Percentiles rank a stretch among this genome's conserved stretches.
These are phyloP conservation scores for Penicillium nordicum DNA, from an alignment of 2,329 filamentous ascomycete species.

Conservation along the genomic window DNA sequence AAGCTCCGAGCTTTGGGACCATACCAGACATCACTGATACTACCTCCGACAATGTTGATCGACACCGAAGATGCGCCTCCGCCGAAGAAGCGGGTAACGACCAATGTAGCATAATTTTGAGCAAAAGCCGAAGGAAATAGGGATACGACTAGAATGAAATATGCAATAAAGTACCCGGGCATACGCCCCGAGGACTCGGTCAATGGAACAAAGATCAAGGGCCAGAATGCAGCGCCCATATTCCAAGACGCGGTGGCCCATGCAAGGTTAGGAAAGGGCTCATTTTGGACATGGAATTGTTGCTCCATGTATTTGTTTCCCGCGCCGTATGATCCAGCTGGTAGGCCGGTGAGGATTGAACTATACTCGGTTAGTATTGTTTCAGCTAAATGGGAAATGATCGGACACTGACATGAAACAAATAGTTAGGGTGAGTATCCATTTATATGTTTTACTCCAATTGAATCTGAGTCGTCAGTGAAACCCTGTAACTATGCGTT, in stretches of 20 bases:
- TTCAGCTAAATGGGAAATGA: no score
- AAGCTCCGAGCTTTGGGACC: slow-evolving; percentile 40
- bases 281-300: slow-evolving; percentile 33
- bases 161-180: slow-evolving; percentile 44
- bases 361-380: slow-evolving; percentile 10
- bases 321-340: slow-evolving; percentile 42
- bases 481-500: neutral
- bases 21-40: slow-evolving; percentile 38
- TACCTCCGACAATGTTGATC: slow-evolving; percentile 41
- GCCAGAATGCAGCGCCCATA: slow-evolving; percentile 40
- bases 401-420: slow-evolving; percentile 38
- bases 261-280: slow-evolving; percentile 32
- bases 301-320: slow-evolving; percentile 31
- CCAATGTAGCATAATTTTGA: slow-evolving; percentile 45
- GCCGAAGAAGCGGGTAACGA: slow-evolving; percentile 45
- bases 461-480: slow-evolving; percentile 35
- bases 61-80: slow-evolving; percentile 44
- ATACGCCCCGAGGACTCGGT: slow-evolving; percentile 44
- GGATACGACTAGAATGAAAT: slow-evolving; percentile 42
- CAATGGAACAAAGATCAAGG: slow-evolving; percentile 36
- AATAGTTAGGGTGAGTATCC: slow-evolving; percentile 41
- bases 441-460: slow-evolving; percentile 42
- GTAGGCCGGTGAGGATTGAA: slow-evolving; percentile 42
- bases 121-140: slow-evolving; percentile 44
- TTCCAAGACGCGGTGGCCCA: slow-evolving; percentile 39